Percentiles rank a stretch among this genome's conserved stretches.
Evolutionary conservation across 108 stramenopile genomes (phyloP).

Genomic region (Nitzschia sp.): DNA sequence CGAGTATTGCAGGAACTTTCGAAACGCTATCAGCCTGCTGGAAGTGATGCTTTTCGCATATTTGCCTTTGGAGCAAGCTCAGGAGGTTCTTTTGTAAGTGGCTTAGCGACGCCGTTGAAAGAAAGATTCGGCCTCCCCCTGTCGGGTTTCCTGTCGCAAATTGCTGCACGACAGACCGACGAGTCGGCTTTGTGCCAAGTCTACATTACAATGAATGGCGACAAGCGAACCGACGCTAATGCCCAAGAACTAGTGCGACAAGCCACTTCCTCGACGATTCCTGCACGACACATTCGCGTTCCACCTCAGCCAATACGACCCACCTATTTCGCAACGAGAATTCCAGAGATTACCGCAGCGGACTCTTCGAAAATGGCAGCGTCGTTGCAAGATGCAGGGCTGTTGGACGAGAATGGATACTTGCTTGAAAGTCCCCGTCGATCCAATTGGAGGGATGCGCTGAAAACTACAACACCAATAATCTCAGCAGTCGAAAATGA

Average conservation of each 20-base stretch:
- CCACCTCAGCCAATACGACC: slow-evolving; percentile 19
- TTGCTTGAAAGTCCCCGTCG: slow-evolving; percentile 27
- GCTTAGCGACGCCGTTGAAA: neutral
- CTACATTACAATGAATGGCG: slow-evolving; percentile 39
- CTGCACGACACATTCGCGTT: slow-evolving; percentile 28
- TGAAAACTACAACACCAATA: neutral
- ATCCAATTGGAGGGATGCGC: slow-evolving; percentile 21
- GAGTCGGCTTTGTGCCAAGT: slow-evolving; percentile 1
- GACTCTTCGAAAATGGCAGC: slow-evolving; percentile 18
- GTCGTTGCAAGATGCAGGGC: slow-evolving; percentile 7
- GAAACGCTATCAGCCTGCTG: neutral
- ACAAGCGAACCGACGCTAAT: slow-evolving; percentile 3
- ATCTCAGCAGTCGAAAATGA: slow-evolving; percentile 1
- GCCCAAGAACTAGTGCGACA: slow-evolving; percentile 10
- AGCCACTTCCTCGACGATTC: neutral
- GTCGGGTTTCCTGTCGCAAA: slow-evolving; percentile 31
- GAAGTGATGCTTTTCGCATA: slow-evolving; percentile 6
- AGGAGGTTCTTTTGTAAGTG: slow-evolving; percentile 37
- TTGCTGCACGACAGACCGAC: slow-evolving; percentile 15
- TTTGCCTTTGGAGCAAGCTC: slow-evolving; percentile 46
- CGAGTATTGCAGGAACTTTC: slow-evolving; percentile 26
- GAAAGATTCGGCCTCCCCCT: neutral
- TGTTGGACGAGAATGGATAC: slow-evolving; percentile 15
- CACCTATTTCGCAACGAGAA: slow-evolving; percentile 22
- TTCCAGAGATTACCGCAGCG: neutral